Conservation (phyloP, 257 asterid species). For the Nicotiana knightiana region DNA sequence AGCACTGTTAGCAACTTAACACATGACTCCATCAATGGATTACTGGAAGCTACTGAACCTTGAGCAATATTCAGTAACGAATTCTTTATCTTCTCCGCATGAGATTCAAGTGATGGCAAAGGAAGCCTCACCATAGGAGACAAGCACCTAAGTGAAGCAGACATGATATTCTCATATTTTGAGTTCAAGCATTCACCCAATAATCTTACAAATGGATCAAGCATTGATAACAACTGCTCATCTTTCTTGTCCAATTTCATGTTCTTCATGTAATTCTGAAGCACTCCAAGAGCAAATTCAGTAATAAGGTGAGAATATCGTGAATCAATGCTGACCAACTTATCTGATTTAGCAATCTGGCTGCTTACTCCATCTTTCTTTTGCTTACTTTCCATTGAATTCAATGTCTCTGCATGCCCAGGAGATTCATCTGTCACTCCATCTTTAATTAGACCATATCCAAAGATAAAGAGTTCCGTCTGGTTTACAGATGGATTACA, state of each 20-base stretch:
- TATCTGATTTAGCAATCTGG: constrained; percentile 1
- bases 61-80: constrained; percentile 75
- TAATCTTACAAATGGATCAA: constrained; percentile 68
- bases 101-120: constrained; percentile 64
- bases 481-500: constrained; percentile 69
- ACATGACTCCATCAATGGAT: constrained; percentile 74
- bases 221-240: constrained; percentile 40
- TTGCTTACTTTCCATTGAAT: constrained; percentile 15
- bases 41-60: constrained; percentile 52
- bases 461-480: constrained; percentile 62
- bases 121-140: constrained; percentile 62
- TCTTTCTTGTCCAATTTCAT: constrained; percentile 48
- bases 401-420: constrained; percentile 23
- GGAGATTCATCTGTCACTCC: constrained; percentile 40
- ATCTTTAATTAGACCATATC: constrained; percentile 59
- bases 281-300: constrained; percentile 66
- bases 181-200: constrained; percentile 70
- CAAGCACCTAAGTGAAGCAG: constrained; percentile 59
- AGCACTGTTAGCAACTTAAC: constrained; percentile 65
- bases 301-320: constrained; percentile 67
- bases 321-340: constrained; percentile 44
- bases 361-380: constrained; percentile 26
- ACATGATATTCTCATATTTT: constrained; percentile 59
- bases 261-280: constrained; percentile 60
- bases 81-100: constrained; percentile 65